Base-by-base conservation (phyloP, 2,329 filamentous ascomycete species). In the Alternaria gaisen region DNA sequence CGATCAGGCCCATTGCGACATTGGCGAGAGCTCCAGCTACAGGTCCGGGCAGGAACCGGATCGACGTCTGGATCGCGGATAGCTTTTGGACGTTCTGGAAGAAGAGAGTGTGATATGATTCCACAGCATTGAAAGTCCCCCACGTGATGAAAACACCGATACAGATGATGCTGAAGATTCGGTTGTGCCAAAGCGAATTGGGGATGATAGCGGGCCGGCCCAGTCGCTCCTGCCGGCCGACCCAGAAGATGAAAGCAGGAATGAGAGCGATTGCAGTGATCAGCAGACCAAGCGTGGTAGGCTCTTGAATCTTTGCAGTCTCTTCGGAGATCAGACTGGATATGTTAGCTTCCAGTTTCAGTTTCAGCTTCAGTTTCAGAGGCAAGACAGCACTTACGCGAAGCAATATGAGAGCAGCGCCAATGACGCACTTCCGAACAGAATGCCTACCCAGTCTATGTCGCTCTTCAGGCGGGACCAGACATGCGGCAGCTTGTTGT, bases 141-240 rank as follows among this genome's bases (percentile, higher is more conserved):
- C 75, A 78, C 6, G 71, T 75, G 9, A 80, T 60, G 58, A 80
- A 75, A 5, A 82, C 75, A 41, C 65, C 84, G 4, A 83, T 65
- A 67, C 87, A 90, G 20, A 87, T 83, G 26, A 77, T 81, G 0
- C 85, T 83, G 66, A 90, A 90, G 3, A 83, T 74, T 0, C 74
- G 71, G 44, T 87, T 88, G n/a, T 77, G 81, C 88, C 88, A 90
- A 0, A 90, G 75, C 0, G 82, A 83, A 70, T 90, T 89, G 0
- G 88, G 88, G 22, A 90, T 88, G 8, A 90, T 72, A 0, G 86
- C 86, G 12, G 86, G 83, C 3, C 78, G 79, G 10, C 79, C 78
- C 0, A 72, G 68, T 11, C 74, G 77, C 48, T 84, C 83, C 50
- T 84, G 85, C 4, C 79, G 77, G 11, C 80, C 79, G 48, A 87